These are phyloP conservation scores for Trichomonas gallinae DNA, from an alignment of 208 protist genomes.

Conservation along the genomic window DNA sequence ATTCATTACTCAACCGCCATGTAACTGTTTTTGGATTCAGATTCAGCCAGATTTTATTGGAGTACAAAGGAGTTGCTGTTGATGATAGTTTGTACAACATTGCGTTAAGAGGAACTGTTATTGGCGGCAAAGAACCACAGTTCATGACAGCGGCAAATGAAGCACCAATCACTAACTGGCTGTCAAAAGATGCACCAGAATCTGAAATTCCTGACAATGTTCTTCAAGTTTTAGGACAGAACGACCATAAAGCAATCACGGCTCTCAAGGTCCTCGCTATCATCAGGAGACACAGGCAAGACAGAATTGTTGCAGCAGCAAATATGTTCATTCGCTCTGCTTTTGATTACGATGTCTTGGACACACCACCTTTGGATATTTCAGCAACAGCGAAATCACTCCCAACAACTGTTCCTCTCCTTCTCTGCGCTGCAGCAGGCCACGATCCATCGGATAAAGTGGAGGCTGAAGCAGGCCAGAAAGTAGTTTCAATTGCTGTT, in stretches of 20 bases:
- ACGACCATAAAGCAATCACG: neutral
- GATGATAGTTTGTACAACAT: neutral
- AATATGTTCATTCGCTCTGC: slow-evolving; percentile 42
- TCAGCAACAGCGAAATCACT: slow-evolving; percentile 46
- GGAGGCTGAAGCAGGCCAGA: slow-evolving; percentile 57
- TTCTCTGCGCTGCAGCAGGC: slow-evolving; percentile 65
- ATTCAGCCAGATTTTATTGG: neutral
- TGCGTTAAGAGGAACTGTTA: neutral
- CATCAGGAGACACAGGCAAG: slow-evolving; percentile 41
- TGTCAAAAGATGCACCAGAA: slow-evolving; percentile 67
- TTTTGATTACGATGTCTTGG: slow-evolving; percentile 38
- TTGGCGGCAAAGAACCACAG: neutral
- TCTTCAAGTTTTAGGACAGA: neutral
- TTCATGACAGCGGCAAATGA: neutral
- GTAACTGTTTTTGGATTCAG: neutral
- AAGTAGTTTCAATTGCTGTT: slow-evolving; percentile 64
- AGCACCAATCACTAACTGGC: neutral
- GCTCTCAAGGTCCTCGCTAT: neutral
- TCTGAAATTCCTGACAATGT: slow-evolving; percentile 54
- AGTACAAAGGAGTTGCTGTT: neutral
- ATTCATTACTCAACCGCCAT: neutral
- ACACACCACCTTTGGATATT: neutral
- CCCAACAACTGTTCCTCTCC: slow-evolving; percentile 49
- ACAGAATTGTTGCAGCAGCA: slow-evolving; percentile 40
- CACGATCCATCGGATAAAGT: slow-evolving; percentile 70